phyloP scores from a whole-genome alignment of 1,284 basidiomycete species.

The Xanthoconium separans region DNA sequence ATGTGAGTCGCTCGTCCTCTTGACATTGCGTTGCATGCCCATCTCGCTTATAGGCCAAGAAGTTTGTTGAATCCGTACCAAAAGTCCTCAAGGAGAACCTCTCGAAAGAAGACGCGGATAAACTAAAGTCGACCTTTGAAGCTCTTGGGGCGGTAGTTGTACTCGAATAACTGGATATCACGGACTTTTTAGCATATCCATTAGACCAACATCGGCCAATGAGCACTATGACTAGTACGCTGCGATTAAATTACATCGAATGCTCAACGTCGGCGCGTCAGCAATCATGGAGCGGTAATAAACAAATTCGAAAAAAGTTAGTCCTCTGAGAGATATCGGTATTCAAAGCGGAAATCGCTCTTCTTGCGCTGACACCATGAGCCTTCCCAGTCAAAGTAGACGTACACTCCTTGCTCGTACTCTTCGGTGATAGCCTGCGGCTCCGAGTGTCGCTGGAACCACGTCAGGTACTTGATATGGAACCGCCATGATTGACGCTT shows the following conservation, averaged over 20 bases:
- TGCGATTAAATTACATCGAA: slow-evolving; percentile 29
- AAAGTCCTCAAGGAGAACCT: slow-evolving; percentile 95
- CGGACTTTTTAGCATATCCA: slow-evolving; percentile 14
- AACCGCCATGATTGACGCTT: slow-evolving; percentile 99
- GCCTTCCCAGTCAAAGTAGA: slow-evolving; percentile 97
- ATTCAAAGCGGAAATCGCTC: slow-evolving; percentile 96
- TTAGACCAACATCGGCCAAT: slow-evolving; percentile 15
- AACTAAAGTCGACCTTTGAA: slow-evolving; percentile 89
- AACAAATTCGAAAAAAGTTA: slow-evolving; percentile 35
- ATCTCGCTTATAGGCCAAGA: slow-evolving; percentile 79
- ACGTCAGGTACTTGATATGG: slow-evolving; percentile 98
- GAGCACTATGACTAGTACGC: slow-evolving; percentile 17
- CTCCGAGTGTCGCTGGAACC: slow-evolving; percentile 99
- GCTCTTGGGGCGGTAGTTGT: slow-evolving; percentile 86
- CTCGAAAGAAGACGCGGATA: slow-evolving; percentile 97
- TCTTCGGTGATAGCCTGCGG: slow-evolving; percentile 99
- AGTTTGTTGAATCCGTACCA: slow-evolving; percentile 96
- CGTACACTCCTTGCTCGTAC: slow-evolving; percentile 98
- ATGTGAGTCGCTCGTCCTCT: slow-evolving; percentile 56
- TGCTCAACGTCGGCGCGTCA: slow-evolving; percentile 8
- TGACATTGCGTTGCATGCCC: slow-evolving; percentile 4
- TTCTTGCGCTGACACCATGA: slow-evolving; percentile 99
- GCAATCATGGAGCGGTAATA: not conserved
- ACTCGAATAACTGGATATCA: slow-evolving; percentile 58
- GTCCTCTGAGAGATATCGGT: slow-evolving; percentile 88